Evolutionary conservation across 805 yeast species (phyloP), one percentile per base, ranked within the genome.

Genomic region (Spathaspora sp.): DNA sequence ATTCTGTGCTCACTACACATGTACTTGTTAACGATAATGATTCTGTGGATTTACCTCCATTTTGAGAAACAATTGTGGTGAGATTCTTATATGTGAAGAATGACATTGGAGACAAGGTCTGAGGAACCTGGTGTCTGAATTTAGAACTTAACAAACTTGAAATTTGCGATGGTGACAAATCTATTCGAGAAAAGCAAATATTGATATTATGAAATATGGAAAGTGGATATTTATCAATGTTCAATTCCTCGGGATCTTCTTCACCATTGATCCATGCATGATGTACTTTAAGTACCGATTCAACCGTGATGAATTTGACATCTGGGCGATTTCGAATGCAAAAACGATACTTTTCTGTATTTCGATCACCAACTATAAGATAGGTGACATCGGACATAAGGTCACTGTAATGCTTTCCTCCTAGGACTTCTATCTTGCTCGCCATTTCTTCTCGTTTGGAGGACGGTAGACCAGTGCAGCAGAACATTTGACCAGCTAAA

Each of bases 331-430:
- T 69, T 51, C 72, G 67, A 1, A 81, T 75, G 50, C 81, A 76
- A 60, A 73, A 83, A 48, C 66, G 67, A 63, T 76, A 82, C 61
- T 83, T 83, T 26, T 80, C 84, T 0, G 87, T 81, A 51, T 74
- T 68, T 28, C 79, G 68, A 42, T 73, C 75, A 1, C 89, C 90
- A 29, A 85, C 84, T 5, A 87, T 72, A 23, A 87, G 65, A 42
- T 79, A 79, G 49, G 78, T 75, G 2, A 81, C 85, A 61, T 82
- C 84, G 46, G 82, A 78, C 72, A 85, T 81, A 56, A 86, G 65
- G 59, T 85, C 85, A 42, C 75, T 74, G 52, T 77, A 73, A 56
- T 76, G 80, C 9, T 58, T 60, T 1, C 91, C 92, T 7, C 92
- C 93, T 63, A 86, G 71, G 8, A 75, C 68, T 26, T 67, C 62